These are phyloP conservation scores for Beauveria australis DNA, from an alignment of 2,329 filamentous ascomycete genomes.

Conservation along the genomic window DNA sequence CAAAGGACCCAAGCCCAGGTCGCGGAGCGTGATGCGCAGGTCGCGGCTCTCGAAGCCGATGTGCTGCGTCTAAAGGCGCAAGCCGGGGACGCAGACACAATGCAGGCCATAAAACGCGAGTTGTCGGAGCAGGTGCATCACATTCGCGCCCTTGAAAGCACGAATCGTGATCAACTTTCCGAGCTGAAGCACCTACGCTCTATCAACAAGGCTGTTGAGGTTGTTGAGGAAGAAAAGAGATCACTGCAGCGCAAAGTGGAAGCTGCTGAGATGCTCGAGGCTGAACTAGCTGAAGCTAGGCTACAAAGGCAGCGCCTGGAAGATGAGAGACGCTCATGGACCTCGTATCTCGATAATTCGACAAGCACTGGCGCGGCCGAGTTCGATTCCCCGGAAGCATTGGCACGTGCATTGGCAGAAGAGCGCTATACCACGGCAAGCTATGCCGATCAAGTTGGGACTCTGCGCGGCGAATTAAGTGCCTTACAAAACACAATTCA, in stretches of 20 bases:
- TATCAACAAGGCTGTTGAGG: conserved; percentile 76
- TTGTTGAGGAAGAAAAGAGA: conserved; percentile 93
- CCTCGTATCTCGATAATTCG: conserved; percentile 70
- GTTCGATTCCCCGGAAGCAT: conserved; percentile 79
- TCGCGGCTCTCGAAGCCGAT: conserved; percentile 72
- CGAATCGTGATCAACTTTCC: conserved; percentile 67
- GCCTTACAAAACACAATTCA: conserved; percentile 72
- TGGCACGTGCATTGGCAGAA: conserved; percentile 76
- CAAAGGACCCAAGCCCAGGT: conserved; percentile 59
- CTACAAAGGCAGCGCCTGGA: conserved; percentile 81
- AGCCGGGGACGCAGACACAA: conserved; percentile 76
- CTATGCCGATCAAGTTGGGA: conserved; percentile 72
- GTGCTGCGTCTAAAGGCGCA: conserved; percentile 78
- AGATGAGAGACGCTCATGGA: conserved; percentile 82
- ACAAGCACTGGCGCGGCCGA: conserved; percentile 54
- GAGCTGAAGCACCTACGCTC: conserved; percentile 80
- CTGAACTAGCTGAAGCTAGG: conserved; percentile 69
- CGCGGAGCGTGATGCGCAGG: conserved; percentile 58
- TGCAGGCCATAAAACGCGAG: conserved; percentile 78
- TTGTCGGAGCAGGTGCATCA: conserved; percentile 88
- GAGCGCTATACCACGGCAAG: conserved; percentile 73
- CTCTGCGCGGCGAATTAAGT: conserved; percentile 66
- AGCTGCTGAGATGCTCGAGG: conserved; percentile 63
- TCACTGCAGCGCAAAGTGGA: conserved; percentile 70
- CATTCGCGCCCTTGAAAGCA: conserved; percentile 73